Percentiles rank a stretch among this genome's conserved stretches.
These are phyloP conservation scores for Xerocomus potaroensis DNA, from an alignment of 768 basidiomycete species.

Conservation along the genomic window DNA sequence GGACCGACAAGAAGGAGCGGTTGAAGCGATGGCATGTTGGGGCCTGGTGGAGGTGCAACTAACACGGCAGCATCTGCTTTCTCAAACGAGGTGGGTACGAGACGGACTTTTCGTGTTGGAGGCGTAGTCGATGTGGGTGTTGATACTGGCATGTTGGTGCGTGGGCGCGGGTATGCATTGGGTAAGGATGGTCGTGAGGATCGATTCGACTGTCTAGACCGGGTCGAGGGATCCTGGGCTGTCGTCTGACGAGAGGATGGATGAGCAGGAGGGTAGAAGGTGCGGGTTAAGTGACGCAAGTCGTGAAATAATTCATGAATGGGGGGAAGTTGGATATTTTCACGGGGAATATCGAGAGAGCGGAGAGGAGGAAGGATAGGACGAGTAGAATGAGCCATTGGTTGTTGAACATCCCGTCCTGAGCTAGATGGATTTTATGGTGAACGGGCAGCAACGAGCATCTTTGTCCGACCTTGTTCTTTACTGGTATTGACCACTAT, in stretches of 20 bases:
- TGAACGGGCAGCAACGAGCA: too few species aligned
- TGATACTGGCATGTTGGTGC: neutral
- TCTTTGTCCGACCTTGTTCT: constrained; percentile 3
- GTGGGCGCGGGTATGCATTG: neutral
- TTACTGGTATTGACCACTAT: constrained; percentile 11
- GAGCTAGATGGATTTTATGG: too few species aligned
- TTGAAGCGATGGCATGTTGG: constrained; percentile 14
- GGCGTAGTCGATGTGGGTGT: neutral
- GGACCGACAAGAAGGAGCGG: constrained; percentile 49
- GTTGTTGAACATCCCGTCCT: neutral
- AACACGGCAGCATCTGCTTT: constrained; percentile 51
- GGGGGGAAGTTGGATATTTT: constrained; percentile 7
- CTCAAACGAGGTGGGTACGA: constrained; percentile 49
- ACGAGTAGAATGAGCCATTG: constrained; percentile 26
- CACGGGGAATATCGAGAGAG: constrained; percentile 38
- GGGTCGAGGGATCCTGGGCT: too few species aligned
- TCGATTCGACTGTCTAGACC: too few species aligned
- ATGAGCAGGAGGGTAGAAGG: neutral
- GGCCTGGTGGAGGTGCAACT: constrained; percentile 32
- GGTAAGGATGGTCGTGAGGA: constrained; percentile 4
- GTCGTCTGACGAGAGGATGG: neutral
- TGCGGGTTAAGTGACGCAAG: neutral
- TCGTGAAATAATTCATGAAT: constrained; percentile 8
- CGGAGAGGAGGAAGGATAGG: constrained; percentile 53
- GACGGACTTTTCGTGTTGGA: constrained; percentile 25